phyloP scores from a whole-genome alignment of 768 basidiomycete species.

The Pulveroboletus frians region DNA sequence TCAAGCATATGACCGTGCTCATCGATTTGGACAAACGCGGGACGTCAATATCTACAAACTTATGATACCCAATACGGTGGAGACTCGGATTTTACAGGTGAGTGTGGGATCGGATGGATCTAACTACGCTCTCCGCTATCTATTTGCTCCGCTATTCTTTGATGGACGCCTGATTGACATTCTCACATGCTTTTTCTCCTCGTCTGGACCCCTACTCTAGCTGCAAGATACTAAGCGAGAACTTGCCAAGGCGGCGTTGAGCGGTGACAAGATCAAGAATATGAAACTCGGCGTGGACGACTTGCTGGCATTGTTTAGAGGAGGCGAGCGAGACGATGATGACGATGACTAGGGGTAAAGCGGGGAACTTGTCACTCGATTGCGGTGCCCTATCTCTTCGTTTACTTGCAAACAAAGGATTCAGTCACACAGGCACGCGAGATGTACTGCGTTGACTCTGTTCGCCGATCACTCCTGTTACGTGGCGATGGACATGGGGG shows the following conservation, averaged over 20 bases:
- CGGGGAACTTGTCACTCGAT: too few relatives aligned
- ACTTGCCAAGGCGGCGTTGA: conserved; percentile 76
- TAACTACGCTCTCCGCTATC: neutral
- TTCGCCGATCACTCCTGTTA: too few relatives aligned
- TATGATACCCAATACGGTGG: conserved; percentile 80
- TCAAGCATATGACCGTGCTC: conserved; percentile 90
- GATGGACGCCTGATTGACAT: conserved; percentile 1
- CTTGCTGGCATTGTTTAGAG: conserved; percentile 72
- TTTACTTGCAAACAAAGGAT: too few relatives aligned
- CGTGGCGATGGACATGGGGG: too few relatives aligned
- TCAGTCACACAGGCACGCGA: too few relatives aligned
- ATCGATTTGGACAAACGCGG: conserved; percentile 83
- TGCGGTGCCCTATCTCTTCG: too few relatives aligned
- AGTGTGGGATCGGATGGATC: conserved; percentile 8
- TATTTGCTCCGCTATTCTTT: neutral
- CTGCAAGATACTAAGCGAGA: conserved; percentile 92
- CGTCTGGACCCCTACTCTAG: conserved; percentile 28
- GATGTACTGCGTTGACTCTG: too few relatives aligned
- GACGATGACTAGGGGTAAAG: conserved; percentile 19
- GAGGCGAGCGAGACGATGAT: conserved; percentile 53
- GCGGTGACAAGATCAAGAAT: conserved; percentile 84
- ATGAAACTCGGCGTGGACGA: conserved; percentile 83
- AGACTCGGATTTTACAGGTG: conserved; percentile 77
- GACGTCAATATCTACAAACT: conserved; percentile 88
- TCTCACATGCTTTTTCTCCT: neutral